Base-by-base conservation (phyloP, 257 asterid species). In the Nicotiana paniculata region DNA sequence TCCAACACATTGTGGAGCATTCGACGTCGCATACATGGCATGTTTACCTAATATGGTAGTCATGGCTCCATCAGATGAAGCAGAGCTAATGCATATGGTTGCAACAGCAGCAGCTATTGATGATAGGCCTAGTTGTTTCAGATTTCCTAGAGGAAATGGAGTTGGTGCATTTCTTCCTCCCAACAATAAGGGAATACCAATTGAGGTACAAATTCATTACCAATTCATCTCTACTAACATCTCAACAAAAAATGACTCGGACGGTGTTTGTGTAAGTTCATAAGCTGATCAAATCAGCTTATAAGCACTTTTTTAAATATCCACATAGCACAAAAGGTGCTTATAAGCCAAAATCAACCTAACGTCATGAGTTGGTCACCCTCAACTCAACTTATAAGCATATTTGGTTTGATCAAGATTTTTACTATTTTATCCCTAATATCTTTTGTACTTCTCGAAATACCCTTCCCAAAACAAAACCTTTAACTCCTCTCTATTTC, bases 41-140 rank as follows among this genome's bases (percentile, higher is more conserved):
- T 93, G 97, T 84, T 82, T 93, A 85, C 97, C 97, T 6, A 92
- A 93, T 87, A 92, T 93, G 97, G 87, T 93, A 26, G 97, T 93
- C 65, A 93, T 93, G 97, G 97, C 97, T 61, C 96, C 97, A 6
- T 87, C 97, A 0, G 97, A 93, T 33, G 97, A 93, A 85, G 93
- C 91, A 10, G 97, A 93, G 91, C 91, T 93, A 4, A 91, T 92
- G 93, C 97, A 91, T 66, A 92, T 93, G 93, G 90, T 93, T 70
- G 94, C 95, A 9, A 93, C 97, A n/a, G 97, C 97, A 26, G 97
- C 90, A 37, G 82, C 81, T 4, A 92, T 93, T 43, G 96, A 93
- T 32, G 97, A 93, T 12, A 85, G 97, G 72, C 97, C 97, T 18
- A 84, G 87, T 43, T 93, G 97, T 85, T 92, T 93, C 80, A 87